These are phyloP conservation scores for Botrytis aclada DNA, from an alignment of 2,329 filamentous ascomycete genomes.

Conservation along the genomic window DNA sequence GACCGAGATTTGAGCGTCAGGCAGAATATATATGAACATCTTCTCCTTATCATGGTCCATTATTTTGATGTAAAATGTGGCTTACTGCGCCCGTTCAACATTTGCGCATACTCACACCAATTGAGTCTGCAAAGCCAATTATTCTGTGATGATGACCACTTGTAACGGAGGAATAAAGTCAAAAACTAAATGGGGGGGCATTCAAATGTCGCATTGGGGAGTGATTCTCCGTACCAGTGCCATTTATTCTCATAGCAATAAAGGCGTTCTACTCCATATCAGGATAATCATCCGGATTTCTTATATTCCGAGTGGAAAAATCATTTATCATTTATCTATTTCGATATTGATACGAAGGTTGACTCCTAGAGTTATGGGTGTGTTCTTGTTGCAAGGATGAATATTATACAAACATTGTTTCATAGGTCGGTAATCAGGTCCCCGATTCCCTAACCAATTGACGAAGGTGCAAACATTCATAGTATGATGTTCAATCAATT, in stretches of 20 bases:
- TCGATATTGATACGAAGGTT: background rate
- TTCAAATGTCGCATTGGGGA: background rate
- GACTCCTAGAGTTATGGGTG: background rate
- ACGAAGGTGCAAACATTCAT: background rate
- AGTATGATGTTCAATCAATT: background rate
- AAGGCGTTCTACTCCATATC: background rate
- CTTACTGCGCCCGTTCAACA: background rate
- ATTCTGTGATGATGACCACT: background rate
- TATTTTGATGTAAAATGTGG: background rate
- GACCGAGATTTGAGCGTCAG: background rate
- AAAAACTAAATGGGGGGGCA: background rate
- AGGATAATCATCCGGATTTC: background rate
- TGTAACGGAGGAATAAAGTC: background rate
- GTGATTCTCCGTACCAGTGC: background rate
- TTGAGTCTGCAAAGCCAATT: background rate
- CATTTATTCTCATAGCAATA: background rate
- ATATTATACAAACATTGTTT: background rate
- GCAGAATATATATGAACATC: background rate
- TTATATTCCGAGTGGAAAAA: background rate
- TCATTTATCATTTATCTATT: background rate
- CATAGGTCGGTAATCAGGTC: background rate
- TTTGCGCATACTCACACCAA: background rate
- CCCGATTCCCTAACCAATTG: no score
- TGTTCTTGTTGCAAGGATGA: background rate
- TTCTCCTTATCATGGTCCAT: background rate